Evolutionary conservation across 78 protist genomes (phyloP), one percentile per base, ranked within the genome.

Genomic region (Dictyostelium purpureum): DNA sequence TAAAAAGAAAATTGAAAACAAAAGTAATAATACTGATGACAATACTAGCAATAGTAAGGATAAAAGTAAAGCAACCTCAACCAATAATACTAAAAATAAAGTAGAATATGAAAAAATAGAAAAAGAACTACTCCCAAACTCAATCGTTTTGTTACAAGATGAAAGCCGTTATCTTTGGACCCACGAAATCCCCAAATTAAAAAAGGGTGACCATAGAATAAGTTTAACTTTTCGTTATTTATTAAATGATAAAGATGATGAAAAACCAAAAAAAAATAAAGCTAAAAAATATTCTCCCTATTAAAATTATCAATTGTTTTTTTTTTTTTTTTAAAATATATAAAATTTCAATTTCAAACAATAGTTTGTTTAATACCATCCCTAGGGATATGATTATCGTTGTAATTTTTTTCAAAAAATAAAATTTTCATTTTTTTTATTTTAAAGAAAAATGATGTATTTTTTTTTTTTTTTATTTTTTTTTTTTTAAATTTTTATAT

Each of bases 101-200:
- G 16, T 35, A 24, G 66, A 57, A 26, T 10, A 26, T 5, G 7
- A 26, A 26, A 63, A 63, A 63, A 16, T 63, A 33, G 71, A 63
- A 63, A 63, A 63, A 63, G 45, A 33, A 31, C 33, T 63, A 63
- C 0, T 9, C 31, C 67, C 81, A 35, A 2, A 49, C 4, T 10
- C 81, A 33, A 33, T 75, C 9, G 7, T 75, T n/a, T 43, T 38
- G 35, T 51, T 75, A 31, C 14, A 28, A 21, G 61, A 31, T 75
- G 65, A 51, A 5, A n/a, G 67, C 6, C n/a, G 81, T 35, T 51
- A 31, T 51, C 6, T 31, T 31, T 75, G 66, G 67, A 75, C 81
- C 9, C 81, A 75, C 33, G 81, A 75, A 51, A 75, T 75, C 11
- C 81, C 81, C 7, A 75, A 75, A 75, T 42, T 75, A 47, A 51